Evolutionary conservation across 768 basidiomycete genomes (phyloP).

Genomic region (Tulasnella sp.): DNA sequence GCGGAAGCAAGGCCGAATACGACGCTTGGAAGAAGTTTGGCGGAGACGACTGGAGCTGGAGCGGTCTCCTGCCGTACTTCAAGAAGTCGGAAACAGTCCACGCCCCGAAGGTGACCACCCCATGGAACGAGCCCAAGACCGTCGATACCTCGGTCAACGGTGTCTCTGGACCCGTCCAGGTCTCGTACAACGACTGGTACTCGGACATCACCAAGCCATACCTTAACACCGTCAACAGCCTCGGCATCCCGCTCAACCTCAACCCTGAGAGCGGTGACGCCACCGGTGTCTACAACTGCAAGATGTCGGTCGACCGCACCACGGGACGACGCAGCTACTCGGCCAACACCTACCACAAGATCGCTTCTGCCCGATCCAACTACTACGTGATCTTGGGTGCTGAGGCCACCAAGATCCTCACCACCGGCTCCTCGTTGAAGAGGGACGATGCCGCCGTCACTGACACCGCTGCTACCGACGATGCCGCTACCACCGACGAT

Average conservation of each 20-base stretch:
- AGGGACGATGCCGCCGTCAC: slow-evolving; percentile 2
- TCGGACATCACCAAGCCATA: slow-evolving; percentile 30
- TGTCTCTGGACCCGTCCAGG: neutral
- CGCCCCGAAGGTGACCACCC: slow-evolving; percentile 6
- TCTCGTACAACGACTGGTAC: slow-evolving; percentile 28
- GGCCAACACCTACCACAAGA: slow-evolving; percentile 22
- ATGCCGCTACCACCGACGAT: neutral
- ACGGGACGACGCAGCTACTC: slow-evolving; percentile 30
- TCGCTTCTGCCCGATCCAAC: slow-evolving; percentile 23
- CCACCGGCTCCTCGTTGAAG: neutral
- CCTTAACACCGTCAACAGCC: neutral
- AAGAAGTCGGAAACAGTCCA: slow-evolving; percentile 20
- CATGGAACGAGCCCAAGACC: slow-evolving; percentile 21
- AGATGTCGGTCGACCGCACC: slow-evolving; percentile 30
- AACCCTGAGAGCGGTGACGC: slow-evolving; percentile 14
- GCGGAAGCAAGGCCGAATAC: slow-evolving; percentile 16
- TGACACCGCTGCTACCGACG: neutral
- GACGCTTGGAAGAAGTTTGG: slow-evolving; percentile 25
- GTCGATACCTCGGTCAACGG: slow-evolving; percentile 17
- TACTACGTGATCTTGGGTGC: slow-evolving; percentile 9
- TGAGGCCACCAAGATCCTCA: slow-evolving; percentile 24
- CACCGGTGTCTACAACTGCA: slow-evolving; percentile 27
- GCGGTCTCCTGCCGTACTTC: slow-evolving; percentile 16
- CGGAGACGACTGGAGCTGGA: slow-evolving; percentile 21
- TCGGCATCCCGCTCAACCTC: neutral